Evolutionary conservation across 1,284 basidiomycete genomes (phyloP).

Genomic region (Ceratobasidium papillatum): DNA sequence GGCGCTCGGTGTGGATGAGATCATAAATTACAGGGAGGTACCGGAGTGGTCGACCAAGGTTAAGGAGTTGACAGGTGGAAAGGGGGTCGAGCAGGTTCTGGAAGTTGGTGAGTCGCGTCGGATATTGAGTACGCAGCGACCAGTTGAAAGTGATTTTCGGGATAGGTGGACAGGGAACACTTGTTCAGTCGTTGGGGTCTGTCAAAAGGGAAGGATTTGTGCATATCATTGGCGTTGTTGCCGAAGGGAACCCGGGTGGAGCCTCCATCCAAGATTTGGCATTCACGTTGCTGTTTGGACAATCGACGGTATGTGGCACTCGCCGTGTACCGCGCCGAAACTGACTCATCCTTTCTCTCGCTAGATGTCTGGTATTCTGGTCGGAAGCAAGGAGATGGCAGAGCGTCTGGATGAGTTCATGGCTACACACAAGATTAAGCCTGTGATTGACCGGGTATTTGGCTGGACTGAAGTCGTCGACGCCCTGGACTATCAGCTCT

Average conservation of each 20-base stretch:
- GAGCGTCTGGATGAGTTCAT: slow-evolving; percentile 6
- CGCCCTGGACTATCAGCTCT: not conserved
- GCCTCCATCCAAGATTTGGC: not conserved
- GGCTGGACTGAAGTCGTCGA: slow-evolving; percentile 7
- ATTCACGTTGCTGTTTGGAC: not conserved
- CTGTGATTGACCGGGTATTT: slow-evolving; percentile 8
- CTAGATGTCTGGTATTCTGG: slow-evolving; percentile 6
- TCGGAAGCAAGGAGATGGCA: slow-evolving; percentile 6
- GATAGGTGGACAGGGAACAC: slow-evolving; percentile 21
- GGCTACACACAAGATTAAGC: slow-evolving; percentile 5
- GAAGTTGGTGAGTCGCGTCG: slow-evolving; percentile 23
- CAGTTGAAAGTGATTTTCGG: not conserved
- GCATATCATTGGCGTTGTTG: slow-evolving; percentile 11
- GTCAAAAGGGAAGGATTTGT: slow-evolving; percentile 7
- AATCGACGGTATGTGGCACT: not conserved
- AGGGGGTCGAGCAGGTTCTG: slow-evolving; percentile 16
- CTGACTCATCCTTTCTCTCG: not conserved
- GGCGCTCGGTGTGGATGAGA: slow-evolving; percentile 60
- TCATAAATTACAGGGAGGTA: slow-evolving; percentile 66
- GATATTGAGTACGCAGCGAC: not conserved
- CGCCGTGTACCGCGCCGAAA: not conserved
- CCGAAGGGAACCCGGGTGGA: not conserved
- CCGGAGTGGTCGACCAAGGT: slow-evolving; percentile 66
- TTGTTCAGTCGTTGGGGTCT: slow-evolving; percentile 11
- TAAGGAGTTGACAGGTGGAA: slow-evolving; percentile 51